These are phyloP conservation scores for Suaeda aralocaspica DNA, from an alignment of 148 eudicot species.

Conservation along the genomic window DNA sequence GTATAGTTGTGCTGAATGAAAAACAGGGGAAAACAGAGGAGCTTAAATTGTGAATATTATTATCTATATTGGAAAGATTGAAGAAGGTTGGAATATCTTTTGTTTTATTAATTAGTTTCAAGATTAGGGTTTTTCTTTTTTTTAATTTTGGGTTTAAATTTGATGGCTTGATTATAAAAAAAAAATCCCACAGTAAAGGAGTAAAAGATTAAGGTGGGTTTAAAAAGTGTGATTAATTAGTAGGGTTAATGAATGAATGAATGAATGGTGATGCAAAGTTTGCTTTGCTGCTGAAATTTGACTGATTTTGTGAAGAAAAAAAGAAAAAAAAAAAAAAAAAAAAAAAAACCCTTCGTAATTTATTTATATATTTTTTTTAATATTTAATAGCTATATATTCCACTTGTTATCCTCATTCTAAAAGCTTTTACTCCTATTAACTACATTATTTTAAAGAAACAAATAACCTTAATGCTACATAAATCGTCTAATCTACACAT, in stretches of 20 bases:
- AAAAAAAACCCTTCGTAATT: too few relatives aligned
- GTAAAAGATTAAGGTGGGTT: background rate
- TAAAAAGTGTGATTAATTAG: background rate
- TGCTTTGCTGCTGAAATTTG: background rate
- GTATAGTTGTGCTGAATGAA: background rate
- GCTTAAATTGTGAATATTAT: background rate
- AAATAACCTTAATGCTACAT: too few relatives aligned
- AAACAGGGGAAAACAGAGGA: slow-evolving; percentile 11
- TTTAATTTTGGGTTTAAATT: too few relatives aligned
- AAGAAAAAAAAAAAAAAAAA: too few relatives aligned
- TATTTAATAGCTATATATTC: too few relatives aligned
- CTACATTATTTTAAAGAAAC: too few relatives aligned
- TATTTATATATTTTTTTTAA: too few relatives aligned
- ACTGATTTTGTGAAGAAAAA: too few relatives aligned
- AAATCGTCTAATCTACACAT: too few relatives aligned
- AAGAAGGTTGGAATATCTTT: background rate
- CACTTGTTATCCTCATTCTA: too few relatives aligned
- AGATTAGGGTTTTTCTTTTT: background rate
- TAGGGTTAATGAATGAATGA: background rate
- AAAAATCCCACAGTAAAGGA: slow-evolving; percentile 4
- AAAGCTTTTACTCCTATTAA: too few relatives aligned
- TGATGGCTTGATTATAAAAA: background rate
- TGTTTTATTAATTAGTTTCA: background rate
- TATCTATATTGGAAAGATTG: background rate
- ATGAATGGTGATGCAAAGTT: slow-evolving; percentile 1